Base-by-base conservation (phyloP, 2,329 filamentous ascomycete genomes). In the Diaporthe vexans region DNA sequence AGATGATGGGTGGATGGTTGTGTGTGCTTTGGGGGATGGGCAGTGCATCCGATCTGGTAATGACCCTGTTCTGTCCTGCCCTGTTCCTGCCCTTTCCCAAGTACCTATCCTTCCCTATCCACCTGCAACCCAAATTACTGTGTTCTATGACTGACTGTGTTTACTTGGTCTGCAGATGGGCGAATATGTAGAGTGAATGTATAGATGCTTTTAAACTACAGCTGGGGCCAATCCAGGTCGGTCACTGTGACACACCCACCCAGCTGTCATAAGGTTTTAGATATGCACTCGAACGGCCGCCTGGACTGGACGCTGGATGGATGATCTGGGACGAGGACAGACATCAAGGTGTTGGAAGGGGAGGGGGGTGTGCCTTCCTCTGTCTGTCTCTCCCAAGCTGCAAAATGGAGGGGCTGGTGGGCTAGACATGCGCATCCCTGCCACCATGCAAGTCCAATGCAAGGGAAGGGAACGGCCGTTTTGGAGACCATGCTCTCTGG, bases 341-440 rank as follows among this genome's bases (percentile, higher is more conserved):
- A 57, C 48, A 69, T 54, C 65, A 69, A 40, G 65, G 65, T 56
- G 51, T n/a, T 46, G 19, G 43, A n/a, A 19, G 33, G 48, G 9
- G 46, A 51, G 48, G 24, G 37, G 54, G 54, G 29, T 21, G 15
- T 21, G n/a, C 46, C 8, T 24, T 40, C 57, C n/a, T 54, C 61
- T 65, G 61, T 19, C 40, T 43, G 48, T 46, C 43, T 33, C 37
- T 33, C 40, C 26, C 37, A 26, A n/a, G 52, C 63, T 37, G 72
- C 72, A 40, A 69, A 70, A 73, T 43, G 52, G 72, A 58, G 71
- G 48, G 71, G 71, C 71, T 73, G 71, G 63, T 24, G 57, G 26
- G 54, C 52, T 46, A 59, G 63, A 52, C 51, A 56, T 54, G 46
- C 29, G 24, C 3, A 54, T 68, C 63, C 63, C 63, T 68, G 63